phyloP scores from a whole-genome alignment of 352 stramenopile genomes.

The Pythium rhizo-oryzae region DNA sequence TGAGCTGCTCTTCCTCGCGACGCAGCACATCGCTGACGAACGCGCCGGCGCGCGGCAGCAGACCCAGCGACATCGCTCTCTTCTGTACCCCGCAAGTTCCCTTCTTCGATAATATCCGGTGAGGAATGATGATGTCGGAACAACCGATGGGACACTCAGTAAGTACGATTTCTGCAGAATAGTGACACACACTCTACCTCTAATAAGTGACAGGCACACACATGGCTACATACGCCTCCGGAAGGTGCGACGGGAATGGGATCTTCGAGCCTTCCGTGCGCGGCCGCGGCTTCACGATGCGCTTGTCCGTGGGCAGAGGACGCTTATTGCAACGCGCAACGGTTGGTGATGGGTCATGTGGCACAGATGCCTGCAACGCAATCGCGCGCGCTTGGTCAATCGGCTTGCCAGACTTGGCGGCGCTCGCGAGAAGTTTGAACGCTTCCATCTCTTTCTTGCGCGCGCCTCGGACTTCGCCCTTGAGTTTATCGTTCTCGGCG shows the following conservation, averaged over 20 bases:
- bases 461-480: constrained; percentile 27
- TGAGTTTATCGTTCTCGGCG: constrained; percentile 49
- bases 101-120: constrained; percentile 22
- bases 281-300: constrained; percentile 20
- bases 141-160: constrained; percentile 2
- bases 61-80: constrained; percentile 12
- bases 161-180: constrained; percentile 20
- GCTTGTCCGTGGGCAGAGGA: constrained; percentile 6
- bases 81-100: neutral
- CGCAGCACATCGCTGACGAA: constrained; percentile 42
- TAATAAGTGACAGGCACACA: constrained; percentile 28
- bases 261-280: constrained; percentile 32
- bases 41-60: constrained; percentile 44
- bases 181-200: constrained; percentile 16
- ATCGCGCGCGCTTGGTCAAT: constrained; percentile 10
- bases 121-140: neutral
- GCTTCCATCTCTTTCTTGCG: constrained; percentile 54
- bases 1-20: constrained; percentile 46
- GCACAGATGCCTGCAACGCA: constrained; percentile 14
- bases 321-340: constrained; percentile 10
- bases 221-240: constrained; percentile 23
- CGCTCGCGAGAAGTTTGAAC: constrained; percentile 40
- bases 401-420: constrained; percentile 30
- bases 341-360: neutral
- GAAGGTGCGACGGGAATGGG: constrained; percentile 21